These are phyloP conservation scores for Camellia sinensis DNA, from an alignment of 148 eudicot genomes.

Conservation along the genomic window DNA sequence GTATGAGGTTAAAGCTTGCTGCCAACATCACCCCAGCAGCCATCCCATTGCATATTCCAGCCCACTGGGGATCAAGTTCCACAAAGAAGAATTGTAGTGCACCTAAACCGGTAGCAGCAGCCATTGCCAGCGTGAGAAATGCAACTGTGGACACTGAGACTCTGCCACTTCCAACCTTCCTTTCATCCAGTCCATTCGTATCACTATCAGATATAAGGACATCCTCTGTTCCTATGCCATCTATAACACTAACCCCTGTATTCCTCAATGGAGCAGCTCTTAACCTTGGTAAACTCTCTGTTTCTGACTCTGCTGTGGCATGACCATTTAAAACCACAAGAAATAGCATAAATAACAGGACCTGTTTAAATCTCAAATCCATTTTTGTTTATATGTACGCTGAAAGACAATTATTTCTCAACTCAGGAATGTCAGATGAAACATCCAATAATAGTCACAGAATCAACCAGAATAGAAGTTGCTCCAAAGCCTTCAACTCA, in stretches of 20 bases:
- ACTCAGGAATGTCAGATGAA: too few species aligned
- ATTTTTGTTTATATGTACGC: slow-evolving; percentile 26
- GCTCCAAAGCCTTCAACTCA: neutral
- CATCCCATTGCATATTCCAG: slow-evolving; percentile 93
- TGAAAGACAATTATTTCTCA: neutral
- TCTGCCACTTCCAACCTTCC: slow-evolving; percentile 43
- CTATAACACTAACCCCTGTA: slow-evolving; percentile 43
- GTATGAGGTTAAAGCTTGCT: slow-evolving; percentile 96
- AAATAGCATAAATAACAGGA: slow-evolving; percentile 47
- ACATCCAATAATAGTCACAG: neutral
- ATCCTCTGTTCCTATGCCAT: slow-evolving; percentile 63
- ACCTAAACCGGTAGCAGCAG: slow-evolving; percentile 97
- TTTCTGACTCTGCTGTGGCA: slow-evolving; percentile 34
- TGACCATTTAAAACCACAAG: slow-evolving; percentile 26
- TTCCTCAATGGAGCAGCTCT: slow-evolving; percentile 68
- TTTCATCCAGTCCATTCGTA: slow-evolving; percentile 30
- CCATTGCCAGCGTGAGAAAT: slow-evolving; percentile 87
- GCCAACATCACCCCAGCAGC: slow-evolving; percentile 99
- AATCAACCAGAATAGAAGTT: neutral
- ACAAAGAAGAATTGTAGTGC: slow-evolving; percentile 93
- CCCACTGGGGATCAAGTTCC: slow-evolving; percentile 97
- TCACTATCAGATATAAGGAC: slow-evolving; percentile 36
- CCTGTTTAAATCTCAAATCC: slow-evolving; percentile 42
- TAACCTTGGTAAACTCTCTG: slow-evolving; percentile 29
- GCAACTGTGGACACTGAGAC: slow-evolving; percentile 88